A percentile compares a stretch with the other conserved stretches of the same genome.
Conservation (phyloP, 768 basidiomycete species). For the Albatrellus ellisii region DNA sequence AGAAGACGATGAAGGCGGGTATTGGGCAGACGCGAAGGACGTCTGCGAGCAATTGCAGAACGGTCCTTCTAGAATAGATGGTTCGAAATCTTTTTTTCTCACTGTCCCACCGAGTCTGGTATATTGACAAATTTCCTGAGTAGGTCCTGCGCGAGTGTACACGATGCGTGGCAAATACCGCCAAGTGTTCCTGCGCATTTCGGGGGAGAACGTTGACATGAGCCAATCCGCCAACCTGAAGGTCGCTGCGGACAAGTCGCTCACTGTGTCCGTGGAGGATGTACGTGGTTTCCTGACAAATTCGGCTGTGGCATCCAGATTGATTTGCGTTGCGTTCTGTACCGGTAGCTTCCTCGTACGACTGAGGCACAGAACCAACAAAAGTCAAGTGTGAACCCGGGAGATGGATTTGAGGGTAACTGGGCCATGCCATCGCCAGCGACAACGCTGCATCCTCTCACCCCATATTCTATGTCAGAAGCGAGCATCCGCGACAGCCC, state of each 20-base stretch:
- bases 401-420: too few relatives aligned
- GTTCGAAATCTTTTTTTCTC: too few relatives aligned
- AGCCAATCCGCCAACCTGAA: slow-evolving; percentile 43
- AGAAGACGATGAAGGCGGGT: slow-evolving; percentile 38
- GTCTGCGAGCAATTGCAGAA: slow-evolving; percentile 21
- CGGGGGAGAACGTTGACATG: slow-evolving; percentile 37
- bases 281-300: slow-evolving; percentile 23
- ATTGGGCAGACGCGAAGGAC: slow-evolving; percentile 61
- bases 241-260: slow-evolving; percentile 37
- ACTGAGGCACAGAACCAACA: background rate
- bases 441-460: background rate
- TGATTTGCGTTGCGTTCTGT: background rate
- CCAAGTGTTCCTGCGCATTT: slow-evolving; percentile 54
- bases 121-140: background rate
- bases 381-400: background rate
- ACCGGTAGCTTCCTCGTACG: background rate
- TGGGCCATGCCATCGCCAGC: background rate
- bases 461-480: background rate
- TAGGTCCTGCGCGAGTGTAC: slow-evolving; percentile 60
- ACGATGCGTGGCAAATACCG: slow-evolving; percentile 54
- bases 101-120: too few relatives aligned
- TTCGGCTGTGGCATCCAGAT: background rate
- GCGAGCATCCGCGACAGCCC: background rate
- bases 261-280: slow-evolving; percentile 46
- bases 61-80: slow-evolving; percentile 1